A percentile compares a stretch with the other conserved stretches of the same genome.
Evolutionary conservation across 495 filamentous ascomycete species (phyloP).

Genomic region (Penicillium ucsense): DNA sequence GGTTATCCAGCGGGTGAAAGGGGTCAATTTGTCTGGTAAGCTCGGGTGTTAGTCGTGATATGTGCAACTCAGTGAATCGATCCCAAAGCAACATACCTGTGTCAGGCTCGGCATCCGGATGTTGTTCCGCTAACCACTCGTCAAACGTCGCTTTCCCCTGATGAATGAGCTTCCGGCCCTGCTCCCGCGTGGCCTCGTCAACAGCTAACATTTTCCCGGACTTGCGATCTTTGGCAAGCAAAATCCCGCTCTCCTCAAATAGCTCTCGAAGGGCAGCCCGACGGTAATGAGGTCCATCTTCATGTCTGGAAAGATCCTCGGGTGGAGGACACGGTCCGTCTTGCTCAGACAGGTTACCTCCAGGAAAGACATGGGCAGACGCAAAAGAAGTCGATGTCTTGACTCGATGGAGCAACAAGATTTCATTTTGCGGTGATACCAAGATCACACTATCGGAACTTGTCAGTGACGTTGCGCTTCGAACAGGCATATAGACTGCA

Average conservation of each 20-base stretch:
- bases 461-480: not conserved
- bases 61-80: too few relatives aligned
- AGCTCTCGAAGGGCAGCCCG: conserved; percentile 79
- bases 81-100: conserved; percentile 35
- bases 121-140: conserved; percentile 54
- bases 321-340: conserved; percentile 52
- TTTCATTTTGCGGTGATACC: conserved; percentile 74
- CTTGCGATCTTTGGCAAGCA: conserved; percentile 53
- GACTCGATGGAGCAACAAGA: conserved; percentile 82
- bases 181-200: conserved; percentile 48
- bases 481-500: too few relatives aligned
- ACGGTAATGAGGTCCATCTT: conserved; percentile 60
- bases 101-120: conserved; percentile 55
- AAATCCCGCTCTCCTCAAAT: conserved; percentile 89
- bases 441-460: conserved; percentile 59
- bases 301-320: conserved; percentile 42
- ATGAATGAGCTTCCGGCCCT: conserved; percentile 61
- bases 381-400: conserved; percentile 73
- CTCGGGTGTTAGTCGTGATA: not conserved
- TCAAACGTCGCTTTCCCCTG: conserved; percentile 47
- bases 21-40: conserved; percentile 49
- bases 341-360: conserved; percentile 67
- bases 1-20: conserved; percentile 90
- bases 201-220: conserved; percentile 45
- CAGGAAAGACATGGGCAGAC: conserved; percentile 91